Base-by-base conservation (phyloP, 2,329 filamentous ascomycete genomes). In the Fusarium temperatum region DNA sequence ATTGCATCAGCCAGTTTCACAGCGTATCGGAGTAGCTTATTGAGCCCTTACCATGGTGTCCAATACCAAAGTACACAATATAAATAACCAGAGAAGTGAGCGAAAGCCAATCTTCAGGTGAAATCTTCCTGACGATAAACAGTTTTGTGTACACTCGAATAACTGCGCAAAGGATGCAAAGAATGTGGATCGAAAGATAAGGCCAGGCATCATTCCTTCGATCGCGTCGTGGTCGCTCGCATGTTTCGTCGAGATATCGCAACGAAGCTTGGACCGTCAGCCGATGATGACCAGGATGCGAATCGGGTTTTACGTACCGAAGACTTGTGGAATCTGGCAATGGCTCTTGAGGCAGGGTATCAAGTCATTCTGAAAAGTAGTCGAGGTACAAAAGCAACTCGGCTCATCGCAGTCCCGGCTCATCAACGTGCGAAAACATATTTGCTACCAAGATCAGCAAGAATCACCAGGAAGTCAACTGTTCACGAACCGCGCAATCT, bases 101-200 rank as follows among this genome's bases (percentile, higher is more conserved):
- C 0, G 64, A 68, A 0, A 63, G 8, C 64, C 66, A 68, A 10
- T 68, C 66, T 18, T 68, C 64, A 0, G 66, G 66, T 0, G 64
- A 68, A 20, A 68, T 63, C 22, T 55, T 67, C 12, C 61, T 56
- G 1, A 68, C 8, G 6, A 68, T 60, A 6, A 68, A 68, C 1
- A 50, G 4, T 14, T 68, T 68, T 14, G 66, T 68, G 17, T 68
- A 68, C 6, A 68, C 53, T 18, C 56, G 48, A 51, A 68, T 68
- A 1, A 68, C 26, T 3, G 57, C 59, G 17, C 56, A 68, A 8
- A 63, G 24, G 2, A 68, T 68, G 22, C 48, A 68, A 3, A 68
- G 4, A 4, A 68, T 51, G 11, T 68, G 66, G 8, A 68, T 68
- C 1, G 66, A 68, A 1, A 68, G 42, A 10, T 68, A 68, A 3